Conservation (phyloP, 179 eudicot genomes). For the Actinidia arguta region DNA sequence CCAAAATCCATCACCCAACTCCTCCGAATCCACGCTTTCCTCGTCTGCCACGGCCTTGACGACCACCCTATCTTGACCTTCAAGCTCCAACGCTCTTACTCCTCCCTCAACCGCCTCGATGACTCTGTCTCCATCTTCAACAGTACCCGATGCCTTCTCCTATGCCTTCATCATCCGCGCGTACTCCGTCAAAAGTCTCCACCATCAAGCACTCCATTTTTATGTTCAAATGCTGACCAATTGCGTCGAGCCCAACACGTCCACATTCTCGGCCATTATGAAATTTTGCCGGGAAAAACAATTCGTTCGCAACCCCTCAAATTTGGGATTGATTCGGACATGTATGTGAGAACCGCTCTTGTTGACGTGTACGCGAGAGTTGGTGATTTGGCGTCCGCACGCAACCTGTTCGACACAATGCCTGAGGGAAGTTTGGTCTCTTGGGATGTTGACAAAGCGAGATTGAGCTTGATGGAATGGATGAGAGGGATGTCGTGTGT, state of each 20-base stretch:
- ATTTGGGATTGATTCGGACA: constrained; percentile 41
- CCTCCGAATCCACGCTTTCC: constrained; percentile 61
- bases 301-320: constrained; percentile 56
- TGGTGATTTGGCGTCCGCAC: constrained; percentile 53
- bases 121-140: constrained; percentile 40
- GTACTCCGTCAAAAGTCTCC: neutral
- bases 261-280: constrained; percentile 55
- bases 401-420: constrained; percentile 59
- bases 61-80: constrained; percentile 48
- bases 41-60: constrained; percentile 57
- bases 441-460: constrained; percentile 43
- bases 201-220: constrained; percentile 41
- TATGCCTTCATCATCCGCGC: constrained; percentile 47
- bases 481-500: constrained; percentile 60
- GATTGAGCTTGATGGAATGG: constrained; percentile 53
- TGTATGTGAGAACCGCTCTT: constrained; percentile 56
- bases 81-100: constrained; percentile 66
- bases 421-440: constrained; percentile 59
- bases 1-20: constrained; percentile 34
- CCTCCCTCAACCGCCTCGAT: constrained; percentile 45
- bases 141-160: constrained; percentile 43
- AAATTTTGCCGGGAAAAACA: constrained; percentile 47
- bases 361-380: constrained; percentile 56
- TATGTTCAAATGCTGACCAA: constrained; percentile 48
- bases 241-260: constrained; percentile 53